Conservation (phyloP, 371 early-diverging fungal genomes). For the Apophysomyces variabilis region DNA sequence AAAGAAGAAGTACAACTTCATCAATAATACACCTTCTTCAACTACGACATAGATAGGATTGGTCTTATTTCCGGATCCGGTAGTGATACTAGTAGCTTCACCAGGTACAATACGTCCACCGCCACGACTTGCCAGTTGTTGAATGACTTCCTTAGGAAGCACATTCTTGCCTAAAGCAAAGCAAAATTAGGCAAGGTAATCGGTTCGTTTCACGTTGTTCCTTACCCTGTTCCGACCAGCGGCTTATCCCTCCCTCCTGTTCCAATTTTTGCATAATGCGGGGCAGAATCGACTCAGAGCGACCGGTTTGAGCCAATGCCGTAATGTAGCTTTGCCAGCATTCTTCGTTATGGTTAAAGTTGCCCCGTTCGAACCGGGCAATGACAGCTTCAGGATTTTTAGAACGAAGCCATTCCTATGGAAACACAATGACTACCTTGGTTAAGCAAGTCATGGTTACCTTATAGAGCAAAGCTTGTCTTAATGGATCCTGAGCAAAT, state of each 20-base stretch:
- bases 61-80: conserved; percentile 45
- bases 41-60: conserved; percentile 65
- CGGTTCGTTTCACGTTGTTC: conserved; percentile 14
- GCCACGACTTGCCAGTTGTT: conserved; percentile 40
- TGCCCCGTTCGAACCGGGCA: conserved; percentile 72
- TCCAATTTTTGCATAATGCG: conserved; percentile 68
- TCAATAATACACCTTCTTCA: conserved; percentile 48
- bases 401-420: conserved; percentile 66
- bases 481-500: conserved; percentile 60
- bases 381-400: conserved; percentile 70
- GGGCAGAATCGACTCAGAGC: conserved; percentile 68
- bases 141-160: conserved; percentile 35
- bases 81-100: conserved; percentile 23
- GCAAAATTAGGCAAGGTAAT: conserved; percentile 10
- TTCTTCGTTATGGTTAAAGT: conserved; percentile 67
- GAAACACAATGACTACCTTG: background rate
- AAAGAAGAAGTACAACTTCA: background rate
- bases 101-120: conserved; percentile 24
- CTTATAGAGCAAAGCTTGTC: conserved; percentile 76
- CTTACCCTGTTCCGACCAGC: conserved; percentile 17
- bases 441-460: conserved; percentile 33
- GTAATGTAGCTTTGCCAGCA: conserved; percentile 72
- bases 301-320: conserved; percentile 69
- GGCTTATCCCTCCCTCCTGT: conserved; percentile 25
- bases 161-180: conserved; percentile 1